A percentile compares a stretch with the other conserved stretches of the same genome.
phyloP scores from a whole-genome alignment of 352 stramenopile species.

The Salisapilia sapeloensis region DNA sequence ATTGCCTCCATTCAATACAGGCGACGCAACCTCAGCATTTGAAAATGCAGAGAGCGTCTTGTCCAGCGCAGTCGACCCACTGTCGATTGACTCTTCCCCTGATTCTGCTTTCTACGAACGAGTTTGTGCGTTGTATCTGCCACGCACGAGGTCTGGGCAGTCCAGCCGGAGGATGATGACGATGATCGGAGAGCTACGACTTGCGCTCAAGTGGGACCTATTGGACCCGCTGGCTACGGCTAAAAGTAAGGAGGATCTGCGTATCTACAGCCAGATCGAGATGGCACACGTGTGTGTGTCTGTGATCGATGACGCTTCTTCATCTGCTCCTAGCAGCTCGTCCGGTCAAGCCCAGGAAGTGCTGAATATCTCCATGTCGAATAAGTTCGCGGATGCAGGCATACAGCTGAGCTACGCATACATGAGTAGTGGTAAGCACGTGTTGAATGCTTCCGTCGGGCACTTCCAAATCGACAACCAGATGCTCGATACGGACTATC shows the following conservation, averaged over 20 bases:
- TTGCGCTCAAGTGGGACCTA: slow-evolving; percentile 69
- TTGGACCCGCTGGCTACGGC: slow-evolving; percentile 24
- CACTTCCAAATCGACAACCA: slow-evolving; percentile 80
- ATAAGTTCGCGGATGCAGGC: slow-evolving; percentile 42
- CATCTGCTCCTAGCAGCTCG: slow-evolving; percentile 8
- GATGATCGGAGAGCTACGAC: slow-evolving; percentile 58
- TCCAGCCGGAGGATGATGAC: slow-evolving; percentile 9
- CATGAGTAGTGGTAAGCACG: slow-evolving; percentile 48
- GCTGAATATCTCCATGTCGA: slow-evolving; percentile 52
- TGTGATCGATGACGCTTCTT: slow-evolving; percentile 44
- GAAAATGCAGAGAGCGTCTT: too few relatives aligned
- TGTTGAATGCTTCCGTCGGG: slow-evolving; percentile 55
- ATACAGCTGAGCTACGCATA: slow-evolving; percentile 63
- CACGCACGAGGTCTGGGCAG: slow-evolving; percentile 6
- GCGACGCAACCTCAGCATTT: too few relatives aligned
- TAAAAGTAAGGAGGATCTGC: slow-evolving; percentile 27
- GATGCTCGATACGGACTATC: slow-evolving; percentile 71
- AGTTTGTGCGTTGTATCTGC: slow-evolving; percentile 53
- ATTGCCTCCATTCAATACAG: slow-evolving; percentile 16
- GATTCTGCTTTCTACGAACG: slow-evolving; percentile 32
- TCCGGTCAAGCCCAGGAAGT: slow-evolving; percentile 35
- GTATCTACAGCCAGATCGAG: slow-evolving; percentile 56
- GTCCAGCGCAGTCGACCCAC: too few relatives aligned
- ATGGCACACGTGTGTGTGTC: slow-evolving; percentile 58
- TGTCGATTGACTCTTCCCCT: slow-evolving; percentile 8